These are phyloP conservation scores for Chaetomiaceae sp. DNA, from an alignment of 2,329 filamentous ascomycete genomes.

Conservation along the genomic window DNA sequence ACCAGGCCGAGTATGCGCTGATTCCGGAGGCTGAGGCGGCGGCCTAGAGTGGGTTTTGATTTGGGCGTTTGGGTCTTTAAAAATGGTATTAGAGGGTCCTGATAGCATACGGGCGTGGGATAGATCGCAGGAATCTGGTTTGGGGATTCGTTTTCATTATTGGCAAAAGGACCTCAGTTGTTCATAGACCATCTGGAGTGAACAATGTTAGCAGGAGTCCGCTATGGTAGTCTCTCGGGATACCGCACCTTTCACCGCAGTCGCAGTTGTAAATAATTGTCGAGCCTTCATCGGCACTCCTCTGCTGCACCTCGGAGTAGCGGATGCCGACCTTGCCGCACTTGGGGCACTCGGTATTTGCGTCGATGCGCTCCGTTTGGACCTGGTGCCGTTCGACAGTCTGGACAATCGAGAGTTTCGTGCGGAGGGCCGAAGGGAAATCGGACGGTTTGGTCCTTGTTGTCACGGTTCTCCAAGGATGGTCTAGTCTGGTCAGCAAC, in stretches of 20 bases:
- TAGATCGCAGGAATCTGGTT: constrained; percentile 6
- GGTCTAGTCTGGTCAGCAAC: constrained; percentile 19
- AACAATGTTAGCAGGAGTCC: constrained; percentile 13
- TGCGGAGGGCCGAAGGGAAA: constrained; percentile 83
- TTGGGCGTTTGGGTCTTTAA: constrained; percentile 17
- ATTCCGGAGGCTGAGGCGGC: constrained; percentile 60
- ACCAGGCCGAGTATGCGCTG: constrained; percentile 85
- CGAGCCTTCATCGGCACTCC: constrained; percentile 90
- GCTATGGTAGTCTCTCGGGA: neutral
- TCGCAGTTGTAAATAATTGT: constrained; percentile 88
- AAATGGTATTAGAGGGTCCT: constrained; percentile 12
- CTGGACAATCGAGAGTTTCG: constrained; percentile 84
- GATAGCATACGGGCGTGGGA: constrained; percentile 1
- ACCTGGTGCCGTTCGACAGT: constrained; percentile 72
- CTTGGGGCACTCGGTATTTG: constrained; percentile 69
- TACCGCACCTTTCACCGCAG: constrained; percentile 72
- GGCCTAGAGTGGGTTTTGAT: constrained; percentile 28
- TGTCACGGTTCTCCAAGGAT: constrained; percentile 49
- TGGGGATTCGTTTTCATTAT: constrained; percentile 1
- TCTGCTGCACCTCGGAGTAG: constrained; percentile 78
- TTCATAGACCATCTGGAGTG: constrained; percentile 25
- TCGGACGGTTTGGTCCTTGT: constrained; percentile 84
- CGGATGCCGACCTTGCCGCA: constrained; percentile 80
- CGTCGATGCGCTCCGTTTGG: constrained; percentile 58
- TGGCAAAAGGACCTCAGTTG: constrained; percentile 21